phyloP scores from a whole-genome alignment of 495 filamentous ascomycete species.

The Aspergillus baeticus region DNA sequence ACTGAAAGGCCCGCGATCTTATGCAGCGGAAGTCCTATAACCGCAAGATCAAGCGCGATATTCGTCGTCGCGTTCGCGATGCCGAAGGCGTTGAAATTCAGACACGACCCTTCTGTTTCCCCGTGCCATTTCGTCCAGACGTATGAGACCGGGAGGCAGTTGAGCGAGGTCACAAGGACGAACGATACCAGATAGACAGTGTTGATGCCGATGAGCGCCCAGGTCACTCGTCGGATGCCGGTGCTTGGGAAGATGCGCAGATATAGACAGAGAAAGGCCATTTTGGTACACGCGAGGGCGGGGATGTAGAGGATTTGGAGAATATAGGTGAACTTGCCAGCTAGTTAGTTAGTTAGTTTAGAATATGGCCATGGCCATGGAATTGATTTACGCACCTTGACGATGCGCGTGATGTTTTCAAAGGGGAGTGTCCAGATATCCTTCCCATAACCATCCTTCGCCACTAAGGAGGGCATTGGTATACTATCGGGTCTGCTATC shows the following conservation, averaged over 20 bases:
- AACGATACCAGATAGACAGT: neutral
- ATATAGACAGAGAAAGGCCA: conserved; percentile 8
- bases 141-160: conserved; percentile 8
- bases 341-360: too few relatives aligned
- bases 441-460: conserved; percentile 5
- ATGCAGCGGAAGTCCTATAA: conserved; percentile 1
- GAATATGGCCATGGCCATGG: too few relatives aligned
- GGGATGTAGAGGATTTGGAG: conserved; percentile 8
- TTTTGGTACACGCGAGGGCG: neutral
- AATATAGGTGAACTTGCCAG: too few relatives aligned
- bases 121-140: conserved; percentile 10
- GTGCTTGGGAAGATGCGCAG: conserved; percentile 8
- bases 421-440: conserved; percentile 5
- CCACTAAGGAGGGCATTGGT: neutral
- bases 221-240: neutral
- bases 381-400: neutral
- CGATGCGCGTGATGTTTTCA: conserved; percentile 6
- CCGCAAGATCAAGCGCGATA: conserved; percentile 3
- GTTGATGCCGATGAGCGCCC: neutral
- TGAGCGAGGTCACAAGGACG: neutral
- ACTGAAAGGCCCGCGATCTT: neutral
- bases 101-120: conserved; percentile 1
- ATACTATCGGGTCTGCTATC: neutral
- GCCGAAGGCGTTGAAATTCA: conserved; percentile 6
- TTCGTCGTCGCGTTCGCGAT: neutral